Conservation (phyloP, 1,139 yeast genomes). For the Debaryomyces fabryi region DNA sequence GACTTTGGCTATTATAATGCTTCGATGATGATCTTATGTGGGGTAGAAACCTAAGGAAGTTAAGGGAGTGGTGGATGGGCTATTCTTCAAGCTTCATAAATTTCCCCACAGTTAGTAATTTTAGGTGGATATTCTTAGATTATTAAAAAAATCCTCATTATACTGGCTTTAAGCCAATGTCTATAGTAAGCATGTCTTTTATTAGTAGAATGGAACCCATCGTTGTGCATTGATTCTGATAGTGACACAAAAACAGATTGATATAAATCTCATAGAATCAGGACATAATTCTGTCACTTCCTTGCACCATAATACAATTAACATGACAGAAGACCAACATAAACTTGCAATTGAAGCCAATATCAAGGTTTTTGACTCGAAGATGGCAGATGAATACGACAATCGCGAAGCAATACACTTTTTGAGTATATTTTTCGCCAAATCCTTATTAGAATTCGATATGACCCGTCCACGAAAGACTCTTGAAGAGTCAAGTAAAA, state of each 20-base stretch:
- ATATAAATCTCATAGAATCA: neutral
- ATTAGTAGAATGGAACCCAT: too few species aligned
- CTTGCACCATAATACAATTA: neutral
- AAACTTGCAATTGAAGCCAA: conserved; percentile 31
- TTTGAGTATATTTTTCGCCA: conserved; percentile 24
- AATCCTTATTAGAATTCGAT: conserved; percentile 26
- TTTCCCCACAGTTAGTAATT: too few species aligned
- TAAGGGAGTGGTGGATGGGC: too few species aligned
- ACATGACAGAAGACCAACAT: conserved; percentile 13
- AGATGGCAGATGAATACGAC: conserved; percentile 29
- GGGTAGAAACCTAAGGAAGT: too few species aligned
- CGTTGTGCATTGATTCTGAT: neutral
- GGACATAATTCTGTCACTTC: neutral
- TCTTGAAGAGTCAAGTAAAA: conserved; percentile 15
- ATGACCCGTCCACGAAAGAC: conserved; percentile 15
- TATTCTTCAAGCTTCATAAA: too few species aligned
- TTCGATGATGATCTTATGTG: too few species aligned
- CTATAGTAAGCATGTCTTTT: too few species aligned
- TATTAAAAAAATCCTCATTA: too few species aligned
- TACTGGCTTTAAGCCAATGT: too few species aligned
- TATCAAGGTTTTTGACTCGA: conserved; percentile 21
- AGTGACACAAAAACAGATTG: neutral
- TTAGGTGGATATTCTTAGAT: too few species aligned
- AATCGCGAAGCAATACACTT: conserved; percentile 19
- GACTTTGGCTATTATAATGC: too few species aligned